Evolutionary conservation across 495 filamentous ascomycete species (phyloP).

Genomic region (Filosporella fistucella): DNA sequence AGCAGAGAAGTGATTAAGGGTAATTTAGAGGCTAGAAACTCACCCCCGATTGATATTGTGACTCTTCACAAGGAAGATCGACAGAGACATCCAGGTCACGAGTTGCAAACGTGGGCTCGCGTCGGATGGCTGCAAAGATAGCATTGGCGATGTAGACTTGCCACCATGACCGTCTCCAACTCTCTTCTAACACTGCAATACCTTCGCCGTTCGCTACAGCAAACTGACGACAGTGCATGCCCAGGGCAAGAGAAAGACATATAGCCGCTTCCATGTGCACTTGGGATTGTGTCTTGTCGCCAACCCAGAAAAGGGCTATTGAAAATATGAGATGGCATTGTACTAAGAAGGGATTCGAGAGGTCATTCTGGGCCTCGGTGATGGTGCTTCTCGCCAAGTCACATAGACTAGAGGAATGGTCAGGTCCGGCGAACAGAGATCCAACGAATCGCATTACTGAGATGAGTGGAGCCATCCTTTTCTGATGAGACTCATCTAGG

Average conservation of each 20-base stretch:
- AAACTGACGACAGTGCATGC: constrained; percentile 56
- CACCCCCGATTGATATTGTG: neutral
- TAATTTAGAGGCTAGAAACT: neutral
- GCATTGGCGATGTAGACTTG: constrained; percentile 51
- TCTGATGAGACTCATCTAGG: too few relatives aligned
- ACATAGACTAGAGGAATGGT: too few relatives aligned
- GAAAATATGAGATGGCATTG: neutral
- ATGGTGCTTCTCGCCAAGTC: too few relatives aligned
- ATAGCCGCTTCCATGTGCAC: constrained; percentile 61
- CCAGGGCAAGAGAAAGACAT: constrained; percentile 63
- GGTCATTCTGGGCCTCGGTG: too few relatives aligned
- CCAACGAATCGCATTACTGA: too few relatives aligned
- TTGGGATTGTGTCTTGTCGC: neutral
- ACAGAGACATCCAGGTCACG: neutral
- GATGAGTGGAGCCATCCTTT: too few relatives aligned
- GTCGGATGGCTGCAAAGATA: neutral
- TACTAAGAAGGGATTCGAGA: neutral
- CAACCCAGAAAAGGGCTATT: neutral
- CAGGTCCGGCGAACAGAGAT: too few relatives aligned
- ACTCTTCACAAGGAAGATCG: constrained; percentile 3
- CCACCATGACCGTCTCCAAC: constrained; percentile 87
- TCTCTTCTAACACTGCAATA: constrained; percentile 53
- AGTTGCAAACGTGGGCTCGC: neutral
- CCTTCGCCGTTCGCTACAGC: constrained; percentile 36
- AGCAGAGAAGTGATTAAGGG: too few relatives aligned